Percentiles rank a stretch among this genome's conserved stretches.
These are phyloP conservation scores for Tuber indicum DNA, from an alignment of 495 filamentous ascomycete species.

Conservation along the genomic window DNA sequence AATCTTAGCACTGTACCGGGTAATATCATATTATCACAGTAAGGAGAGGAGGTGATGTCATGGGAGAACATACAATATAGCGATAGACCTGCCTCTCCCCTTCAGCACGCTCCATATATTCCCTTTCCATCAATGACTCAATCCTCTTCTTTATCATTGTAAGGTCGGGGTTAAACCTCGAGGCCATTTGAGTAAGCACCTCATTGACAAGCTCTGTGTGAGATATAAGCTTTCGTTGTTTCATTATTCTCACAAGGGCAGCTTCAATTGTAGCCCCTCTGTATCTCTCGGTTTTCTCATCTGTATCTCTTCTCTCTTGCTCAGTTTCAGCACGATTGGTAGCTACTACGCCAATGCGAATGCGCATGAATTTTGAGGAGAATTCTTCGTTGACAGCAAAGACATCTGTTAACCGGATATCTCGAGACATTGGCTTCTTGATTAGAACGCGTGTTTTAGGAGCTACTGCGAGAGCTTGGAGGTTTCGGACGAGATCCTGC, in stretches of 20 bases:
- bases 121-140: slow-evolving; percentile 81
- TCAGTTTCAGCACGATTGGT: slow-evolving; percentile 78
- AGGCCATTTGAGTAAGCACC: slow-evolving; percentile 68
- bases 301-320: slow-evolving; percentile 76
- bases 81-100: slow-evolving; percentile 62
- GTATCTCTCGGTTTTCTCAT: slow-evolving; percentile 77
- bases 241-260: slow-evolving; percentile 63
- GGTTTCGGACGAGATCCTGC: slow-evolving; percentile 68
- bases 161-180: slow-evolving; percentile 82
- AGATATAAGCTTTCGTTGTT: slow-evolving; percentile 76
- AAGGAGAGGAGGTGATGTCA: background rate
- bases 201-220: slow-evolving; percentile 80
- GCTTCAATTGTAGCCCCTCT: slow-evolving; percentile 75
- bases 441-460: slow-evolving; percentile 73
- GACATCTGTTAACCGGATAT: slow-evolving; percentile 67
- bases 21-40: background rate
- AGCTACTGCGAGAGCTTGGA: slow-evolving; percentile 79
- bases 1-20: background rate
- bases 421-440: slow-evolving; percentile 78
- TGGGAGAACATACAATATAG: slow-evolving; percentile 54
- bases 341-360: slow-evolving; percentile 73
- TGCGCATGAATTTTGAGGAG: slow-evolving; percentile 69
- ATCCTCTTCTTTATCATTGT: slow-evolving; percentile 90
- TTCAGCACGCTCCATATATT: slow-evolving; percentile 87
- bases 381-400: slow-evolving; percentile 86